Evolutionary conservation across 345 rosid genomes (phyloP).

Genomic region (Aethionema arabicum): DNA sequence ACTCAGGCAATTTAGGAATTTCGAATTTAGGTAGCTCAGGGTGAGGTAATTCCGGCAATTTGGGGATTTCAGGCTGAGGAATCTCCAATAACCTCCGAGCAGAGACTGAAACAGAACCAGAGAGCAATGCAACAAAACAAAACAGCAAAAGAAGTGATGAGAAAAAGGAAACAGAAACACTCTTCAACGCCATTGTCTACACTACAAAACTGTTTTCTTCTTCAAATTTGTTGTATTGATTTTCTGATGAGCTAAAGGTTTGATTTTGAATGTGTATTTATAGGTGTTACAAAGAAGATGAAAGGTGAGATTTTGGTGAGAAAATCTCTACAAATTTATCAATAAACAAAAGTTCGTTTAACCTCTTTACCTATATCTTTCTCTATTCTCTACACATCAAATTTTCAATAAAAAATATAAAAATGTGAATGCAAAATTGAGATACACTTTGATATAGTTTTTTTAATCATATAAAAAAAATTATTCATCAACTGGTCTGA

Average conservation of each 20-base stretch:
- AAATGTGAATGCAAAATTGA: too few relatives aligned
- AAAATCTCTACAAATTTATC: neutral
- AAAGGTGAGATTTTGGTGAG: neutral
- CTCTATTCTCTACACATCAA: too few relatives aligned
- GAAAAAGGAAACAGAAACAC: neutral
- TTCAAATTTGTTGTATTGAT: neutral
- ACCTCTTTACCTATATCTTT: neutral
- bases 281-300: neutral
- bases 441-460: neutral
- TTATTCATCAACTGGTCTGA: conserved; percentile 17
- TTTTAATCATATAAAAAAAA: conserved; percentile 16
- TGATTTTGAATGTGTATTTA: neutral
- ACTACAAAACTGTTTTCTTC: too few relatives aligned
- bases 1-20: too few relatives aligned
- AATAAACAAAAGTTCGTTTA: neutral
- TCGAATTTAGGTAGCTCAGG: conserved; percentile 4
- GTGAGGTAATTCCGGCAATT: conserved; percentile 11
- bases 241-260: neutral
- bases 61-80: conserved; percentile 26
- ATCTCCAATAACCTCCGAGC: neutral
- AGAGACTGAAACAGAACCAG: neutral
- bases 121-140: neutral
- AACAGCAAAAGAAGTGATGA: neutral
- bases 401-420: too few relatives aligned
- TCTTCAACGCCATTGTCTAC: neutral